Evolutionary conservation across 208 protist species (phyloP).

Genomic region (Crithidia brevicula): DNA sequence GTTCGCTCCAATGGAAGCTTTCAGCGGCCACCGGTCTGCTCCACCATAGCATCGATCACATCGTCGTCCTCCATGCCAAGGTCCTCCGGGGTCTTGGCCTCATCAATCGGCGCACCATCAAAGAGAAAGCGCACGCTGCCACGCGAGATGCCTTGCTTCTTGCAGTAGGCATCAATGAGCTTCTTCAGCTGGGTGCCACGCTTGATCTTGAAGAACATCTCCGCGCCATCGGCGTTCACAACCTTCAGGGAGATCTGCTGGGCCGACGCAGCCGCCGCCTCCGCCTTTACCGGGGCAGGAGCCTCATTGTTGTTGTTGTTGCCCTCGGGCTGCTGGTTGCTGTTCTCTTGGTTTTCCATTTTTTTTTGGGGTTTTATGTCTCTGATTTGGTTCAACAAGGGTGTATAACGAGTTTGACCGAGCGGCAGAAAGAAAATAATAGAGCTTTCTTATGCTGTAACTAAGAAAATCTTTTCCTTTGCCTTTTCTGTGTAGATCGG

Average conservation of each 20-base stretch:
- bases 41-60: constrained; percentile 95
- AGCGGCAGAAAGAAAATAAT: neutral
- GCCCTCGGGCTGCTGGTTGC: constrained; percentile 20
- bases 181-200: constrained; percentile 94
- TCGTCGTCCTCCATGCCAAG: constrained; percentile 96
- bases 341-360: constrained; percentile 34
- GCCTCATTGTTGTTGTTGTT: constrained; percentile 46
- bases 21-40: constrained; percentile 83
- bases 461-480: too few species aligned
- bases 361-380: neutral
- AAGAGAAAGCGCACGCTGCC: constrained; percentile 96
- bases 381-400: neutral
- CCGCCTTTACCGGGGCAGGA: constrained; percentile 56
- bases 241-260: constrained; percentile 92
- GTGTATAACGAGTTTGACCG: neutral
- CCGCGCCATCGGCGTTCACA: constrained; percentile 91
- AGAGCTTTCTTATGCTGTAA: too few species aligned
- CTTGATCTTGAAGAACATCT: constrained; percentile 98
- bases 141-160: constrained; percentile 93
- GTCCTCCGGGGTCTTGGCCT: constrained; percentile 93
- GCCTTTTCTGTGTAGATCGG: too few species aligned
- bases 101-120: constrained; percentile 93
- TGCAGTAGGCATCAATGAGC: constrained; percentile 97
- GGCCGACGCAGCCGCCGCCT: constrained; percentile 37
- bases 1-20: too few species aligned